Evolutionary conservation across 352 stramenopile species (phyloP).

Genomic region (Phytophthora idaei): DNA sequence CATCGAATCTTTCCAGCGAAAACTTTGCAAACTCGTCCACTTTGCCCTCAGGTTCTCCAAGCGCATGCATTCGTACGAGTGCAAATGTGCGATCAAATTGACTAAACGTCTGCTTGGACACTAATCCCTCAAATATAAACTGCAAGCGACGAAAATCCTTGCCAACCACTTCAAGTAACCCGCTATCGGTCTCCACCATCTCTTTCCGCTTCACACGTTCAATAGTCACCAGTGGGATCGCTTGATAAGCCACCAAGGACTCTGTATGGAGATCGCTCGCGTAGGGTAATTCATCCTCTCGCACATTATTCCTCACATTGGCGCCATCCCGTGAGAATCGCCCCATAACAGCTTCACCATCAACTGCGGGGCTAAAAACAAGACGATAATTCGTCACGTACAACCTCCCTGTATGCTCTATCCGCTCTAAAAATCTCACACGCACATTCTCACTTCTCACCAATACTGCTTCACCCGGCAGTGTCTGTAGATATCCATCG

Average conservation of each 20-base stretch:
- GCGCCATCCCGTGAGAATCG: slow-evolving; percentile 32
- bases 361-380: slow-evolving; percentile 62
- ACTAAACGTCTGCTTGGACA: slow-evolving; percentile 81
- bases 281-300: slow-evolving; percentile 54
- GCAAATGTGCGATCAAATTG: slow-evolving; percentile 72
- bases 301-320: slow-evolving; percentile 30
- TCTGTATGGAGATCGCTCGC: slow-evolving; percentile 48
- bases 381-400: slow-evolving; percentile 86
- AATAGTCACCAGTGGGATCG: slow-evolving; percentile 72
- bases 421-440: slow-evolving; percentile 54
- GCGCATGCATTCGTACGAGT: slow-evolving; percentile 65
- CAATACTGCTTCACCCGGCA: slow-evolving; percentile 72
- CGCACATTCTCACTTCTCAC: slow-evolving; percentile 68
- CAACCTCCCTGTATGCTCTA: slow-evolving; percentile 60
- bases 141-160: slow-evolving; percentile 86
- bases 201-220: slow-evolving; percentile 81
- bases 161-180: slow-evolving; percentile 71
- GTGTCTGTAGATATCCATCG: slow-evolving; percentile 46
- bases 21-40: slow-evolving; percentile 71
- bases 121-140: slow-evolving; percentile 75
- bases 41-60: slow-evolving; percentile 54
- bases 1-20: slow-evolving; percentile 59
- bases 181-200: slow-evolving; percentile 73
- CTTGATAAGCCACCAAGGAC: slow-evolving; percentile 60
- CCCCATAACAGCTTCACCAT: slow-evolving; percentile 11